Evolutionary conservation across 768 basidiomycete genomes (phyloP), one percentile per base, ranked within the genome.

Genomic region (Boletus reticuloceps): DNA sequence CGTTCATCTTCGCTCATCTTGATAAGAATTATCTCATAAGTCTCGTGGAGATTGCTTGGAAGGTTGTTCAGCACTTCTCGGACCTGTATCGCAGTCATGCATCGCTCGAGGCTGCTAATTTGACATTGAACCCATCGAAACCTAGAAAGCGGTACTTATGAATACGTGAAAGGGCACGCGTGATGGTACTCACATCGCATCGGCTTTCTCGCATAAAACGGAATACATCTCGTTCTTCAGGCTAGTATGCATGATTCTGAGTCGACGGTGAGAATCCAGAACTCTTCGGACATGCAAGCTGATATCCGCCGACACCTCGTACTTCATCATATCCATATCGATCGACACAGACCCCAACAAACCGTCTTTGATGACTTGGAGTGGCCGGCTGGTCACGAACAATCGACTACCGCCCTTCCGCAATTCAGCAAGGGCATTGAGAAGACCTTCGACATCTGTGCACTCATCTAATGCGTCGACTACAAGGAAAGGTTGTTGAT

Each of bases 381-480:
- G 32, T 8, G 58, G 45, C n/a, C 63, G 44, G n/a, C 62, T 64
- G 25, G 49, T 60, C 1, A 58, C 20, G 6, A 64, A 53, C 4
- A 63, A 29, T 8, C 50, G 58, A 12, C 58, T 5, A 9, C 32
- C 38, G 0, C 47, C 45, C 12, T 43, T 40, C 2, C 12, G 17
- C 50, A 54, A 6, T 20, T 56, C 37, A 1, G 1, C 10, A 0
- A 63, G 11, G 5, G 27, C 51, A 3, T 29, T 5, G 0, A 64
- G 41, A 10, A 60, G 39, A 0, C 22, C 31, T 7, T 50, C 41
- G 0, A 60, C 0, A 1, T 57, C 43, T 20, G n/a, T 22, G 34
- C 63, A 64, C 34, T 64, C 63, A 12, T 64, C 63, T 1, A 64
- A 31, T 1, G 55, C 63, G 3, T 65, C 64, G 4, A 65, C 19